Conservation (phyloP, 108 stramenopile genomes). For the Cylindrotheca fusiformis region DNA sequence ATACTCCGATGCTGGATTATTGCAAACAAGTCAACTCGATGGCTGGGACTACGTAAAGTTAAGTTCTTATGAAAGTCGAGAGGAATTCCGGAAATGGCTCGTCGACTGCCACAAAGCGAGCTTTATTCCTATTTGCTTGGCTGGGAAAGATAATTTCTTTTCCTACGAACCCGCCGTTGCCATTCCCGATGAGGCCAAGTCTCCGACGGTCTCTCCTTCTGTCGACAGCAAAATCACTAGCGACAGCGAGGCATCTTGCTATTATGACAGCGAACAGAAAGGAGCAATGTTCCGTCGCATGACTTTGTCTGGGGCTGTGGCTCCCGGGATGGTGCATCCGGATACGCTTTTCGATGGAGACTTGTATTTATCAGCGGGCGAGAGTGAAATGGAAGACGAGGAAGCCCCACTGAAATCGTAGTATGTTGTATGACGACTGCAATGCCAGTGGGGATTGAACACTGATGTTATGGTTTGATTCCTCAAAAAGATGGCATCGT, state of each 20-base stretch:
- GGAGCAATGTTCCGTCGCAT: slow-evolving; percentile 11
- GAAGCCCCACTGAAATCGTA: too few relatives aligned
- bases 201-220: neutral
- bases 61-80: slow-evolving; percentile 55
- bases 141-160: slow-evolving; percentile 51
- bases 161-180: slow-evolving; percentile 74
- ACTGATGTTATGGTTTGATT: too few relatives aligned
- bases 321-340: neutral
- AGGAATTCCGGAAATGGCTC: slow-evolving; percentile 71
- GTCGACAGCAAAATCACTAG: neutral
- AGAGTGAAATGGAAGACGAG: neutral
- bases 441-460: too few relatives aligned
- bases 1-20: slow-evolving; percentile 71
- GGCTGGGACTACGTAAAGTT: slow-evolving; percentile 61
- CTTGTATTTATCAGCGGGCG: neutral
- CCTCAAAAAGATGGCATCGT: too few relatives aligned
- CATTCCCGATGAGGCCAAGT: slow-evolving; percentile 9
- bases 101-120: slow-evolving; percentile 88
- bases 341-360: neutral
- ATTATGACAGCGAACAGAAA: neutral
- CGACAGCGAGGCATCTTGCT: neutral
- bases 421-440: too few relatives aligned
- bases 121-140: slow-evolving; percentile 84
- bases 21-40: slow-evolving; percentile 83
- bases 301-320: neutral